Evolutionary conservation across 2,329 filamentous ascomycete genomes (phyloP).

Genomic region (Penicillium sclerotiorum): DNA sequence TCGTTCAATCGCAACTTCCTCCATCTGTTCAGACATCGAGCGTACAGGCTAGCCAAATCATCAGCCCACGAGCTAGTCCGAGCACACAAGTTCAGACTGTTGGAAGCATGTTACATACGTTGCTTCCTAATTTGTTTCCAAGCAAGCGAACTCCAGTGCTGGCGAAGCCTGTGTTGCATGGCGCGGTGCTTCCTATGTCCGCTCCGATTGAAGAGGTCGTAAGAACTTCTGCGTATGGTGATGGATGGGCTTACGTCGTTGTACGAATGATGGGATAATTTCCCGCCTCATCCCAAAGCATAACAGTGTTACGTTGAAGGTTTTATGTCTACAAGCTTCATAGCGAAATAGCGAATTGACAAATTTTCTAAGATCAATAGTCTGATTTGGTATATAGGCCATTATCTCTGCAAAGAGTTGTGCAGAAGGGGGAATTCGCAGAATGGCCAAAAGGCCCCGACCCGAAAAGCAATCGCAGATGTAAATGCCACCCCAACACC

Average conservation of each 20-base stretch:
- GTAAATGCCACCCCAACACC: no score
- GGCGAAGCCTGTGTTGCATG: constrained; percentile 83
- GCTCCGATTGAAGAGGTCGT: constrained; percentile 82
- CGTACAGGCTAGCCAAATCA: constrained; percentile 28
- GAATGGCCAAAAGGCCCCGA: no score
- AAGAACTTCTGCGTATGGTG: constrained; percentile 79
- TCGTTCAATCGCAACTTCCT: constrained; percentile 75
- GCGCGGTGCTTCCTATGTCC: constrained; percentile 76
- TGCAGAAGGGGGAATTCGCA: no score
- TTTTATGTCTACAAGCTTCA: no score
- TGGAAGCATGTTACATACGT: constrained; percentile 72
- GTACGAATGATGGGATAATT: constrained; percentile 66
- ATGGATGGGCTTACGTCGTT: constrained; percentile 87
- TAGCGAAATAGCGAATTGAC: no score
- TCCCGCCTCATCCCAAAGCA: not conserved
- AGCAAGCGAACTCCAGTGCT: constrained; percentile 81
- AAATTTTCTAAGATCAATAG: no score
- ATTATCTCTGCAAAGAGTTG: no score
- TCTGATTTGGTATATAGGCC: no score
- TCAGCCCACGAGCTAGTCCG: constrained; percentile 19
- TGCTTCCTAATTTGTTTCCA: constrained; percentile 83
- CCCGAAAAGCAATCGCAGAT: no score
- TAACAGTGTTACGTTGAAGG: not conserved
- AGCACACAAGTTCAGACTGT: constrained; percentile 65
- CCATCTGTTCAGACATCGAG: constrained; percentile 43